Evolutionary conservation across 257 asterid genomes (phyloP), one percentile per base, ranked within the genome.

Genomic region (Solanum tarijense): DNA sequence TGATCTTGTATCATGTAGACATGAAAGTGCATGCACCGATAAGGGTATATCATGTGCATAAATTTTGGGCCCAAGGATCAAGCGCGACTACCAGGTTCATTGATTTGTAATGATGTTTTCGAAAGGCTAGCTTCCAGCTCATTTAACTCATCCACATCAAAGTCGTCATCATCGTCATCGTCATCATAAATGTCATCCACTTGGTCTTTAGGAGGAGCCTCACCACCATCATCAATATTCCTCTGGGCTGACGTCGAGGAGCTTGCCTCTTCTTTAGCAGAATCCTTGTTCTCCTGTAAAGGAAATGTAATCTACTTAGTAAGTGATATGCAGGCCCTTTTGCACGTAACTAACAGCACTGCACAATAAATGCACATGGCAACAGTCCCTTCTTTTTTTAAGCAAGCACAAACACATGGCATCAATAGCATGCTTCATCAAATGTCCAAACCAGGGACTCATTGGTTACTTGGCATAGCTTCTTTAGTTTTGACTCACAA

Each of bases 61-160:
- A 27, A 46, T 46, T 36, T 27, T 43, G 85, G 68, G 66, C 39
- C 62, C 66, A 25, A 81, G 76, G 69, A 83, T 92, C 92, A 90
- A 86, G 88, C 89, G 52, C 62, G 31, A 88, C 75, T 75, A 41
- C 88, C 90, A n/a, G 91, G 83, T 89, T 94, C 93, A 41, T 93
- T 94, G 92, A 95, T 95, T 89, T 92, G 94, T 88, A 96, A 90
- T 34, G 99, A 86, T 29, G 97, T 93, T 89, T 88, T 93, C 5
- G 98, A 93, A 13, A 96, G 91, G 92, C 95, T 96, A 83, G 98
- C 98, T 91, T 96, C 99, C 86, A 96, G 93, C 90, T 96, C 99
- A 71, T 94, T 91, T 88, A 96, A 88, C 91, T 96, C 99, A 14
- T 96, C 99, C 87, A 95, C 84, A 89, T 96, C 99, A 78, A 96